These are phyloP conservation scores for Choiromyces venosus DNA, from an alignment of 495 filamentous ascomycete species.

Conservation along the genomic window DNA sequence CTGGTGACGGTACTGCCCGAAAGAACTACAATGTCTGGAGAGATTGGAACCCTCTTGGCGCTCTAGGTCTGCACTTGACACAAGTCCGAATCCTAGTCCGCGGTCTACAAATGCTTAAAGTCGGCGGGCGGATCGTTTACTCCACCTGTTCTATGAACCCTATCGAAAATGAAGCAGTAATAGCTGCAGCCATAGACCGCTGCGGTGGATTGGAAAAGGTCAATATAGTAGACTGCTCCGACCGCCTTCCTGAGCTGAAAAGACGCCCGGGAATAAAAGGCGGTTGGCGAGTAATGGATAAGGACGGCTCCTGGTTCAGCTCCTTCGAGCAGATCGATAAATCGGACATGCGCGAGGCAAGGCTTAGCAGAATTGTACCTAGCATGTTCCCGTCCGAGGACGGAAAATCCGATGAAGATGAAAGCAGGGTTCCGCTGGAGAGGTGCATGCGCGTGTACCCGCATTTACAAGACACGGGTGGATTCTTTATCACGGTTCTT, in stretches of 20 bases:
- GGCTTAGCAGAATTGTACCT: slow-evolving; percentile 61
- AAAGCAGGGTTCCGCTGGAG: slow-evolving; percentile 65
- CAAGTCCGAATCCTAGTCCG: slow-evolving; percentile 87
- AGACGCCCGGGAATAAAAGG: slow-evolving; percentile 62
- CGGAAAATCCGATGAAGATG: slow-evolving; percentile 50
- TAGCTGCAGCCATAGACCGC: slow-evolving; percentile 75
- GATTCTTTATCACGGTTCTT: slow-evolving; percentile 92
- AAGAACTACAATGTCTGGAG: slow-evolving; percentile 94
- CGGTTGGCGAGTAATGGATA: slow-evolving; percentile 84
- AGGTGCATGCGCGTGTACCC: slow-evolving; percentile 89
- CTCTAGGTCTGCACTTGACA: slow-evolving; percentile 72
- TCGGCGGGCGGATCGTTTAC: slow-evolving; percentile 88
- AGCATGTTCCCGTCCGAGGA: slow-evolving; percentile 68
- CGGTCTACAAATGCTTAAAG: slow-evolving; percentile 92
- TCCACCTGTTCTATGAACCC: slow-evolving; percentile 98
- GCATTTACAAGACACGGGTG: slow-evolving; percentile 91
- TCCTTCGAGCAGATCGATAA: slow-evolving; percentile 64
- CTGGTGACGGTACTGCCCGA: slow-evolving; percentile 83
- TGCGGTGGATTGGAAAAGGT: slow-evolving; percentile 82
- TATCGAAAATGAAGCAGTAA: slow-evolving; percentile 92
- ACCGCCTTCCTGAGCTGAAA: slow-evolving; percentile 69
- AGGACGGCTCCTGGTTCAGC: slow-evolving; percentile 65
- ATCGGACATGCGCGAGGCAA: slow-evolving; percentile 35
- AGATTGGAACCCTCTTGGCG: slow-evolving; percentile 82
- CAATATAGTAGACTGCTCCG: slow-evolving; percentile 71